A percentile compares a stretch with the other conserved stretches of the same genome.
phyloP scores from a whole-genome alignment of 495 filamentous ascomycete genomes.

The Lophiostoma macrostomum region DNA sequence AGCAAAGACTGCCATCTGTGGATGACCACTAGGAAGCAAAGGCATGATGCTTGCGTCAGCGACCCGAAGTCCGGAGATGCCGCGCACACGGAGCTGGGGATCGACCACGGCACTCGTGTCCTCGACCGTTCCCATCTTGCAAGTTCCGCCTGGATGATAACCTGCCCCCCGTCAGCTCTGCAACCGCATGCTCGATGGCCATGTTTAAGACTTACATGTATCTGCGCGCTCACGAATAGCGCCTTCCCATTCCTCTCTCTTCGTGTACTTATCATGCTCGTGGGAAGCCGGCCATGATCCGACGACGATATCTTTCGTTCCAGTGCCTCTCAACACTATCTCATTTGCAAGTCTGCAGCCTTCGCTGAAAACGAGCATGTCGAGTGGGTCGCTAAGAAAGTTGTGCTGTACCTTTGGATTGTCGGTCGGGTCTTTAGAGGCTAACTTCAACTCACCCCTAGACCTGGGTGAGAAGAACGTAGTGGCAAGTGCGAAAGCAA shows the following conservation, averaged over 20 bases:
- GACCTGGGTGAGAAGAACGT: slow-evolving; percentile 37
- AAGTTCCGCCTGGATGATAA: slow-evolving; percentile 28
- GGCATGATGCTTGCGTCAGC: slow-evolving; percentile 52
- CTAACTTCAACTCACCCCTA: slow-evolving; percentile 53
- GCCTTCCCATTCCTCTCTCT: slow-evolving; percentile 51
- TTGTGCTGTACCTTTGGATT: slow-evolving; percentile 57
- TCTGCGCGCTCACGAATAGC: slow-evolving; percentile 46
- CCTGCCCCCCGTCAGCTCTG: too few relatives aligned
- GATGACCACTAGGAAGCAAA: slow-evolving; percentile 52
- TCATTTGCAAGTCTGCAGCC: slow-evolving; percentile 44
- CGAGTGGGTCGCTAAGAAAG: slow-evolving; percentile 44
- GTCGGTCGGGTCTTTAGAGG: slow-evolving; percentile 53
- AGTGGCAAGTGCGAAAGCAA: slow-evolving; percentile 40
- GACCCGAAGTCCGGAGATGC: slow-evolving; percentile 7
- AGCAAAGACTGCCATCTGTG: slow-evolving; percentile 57
- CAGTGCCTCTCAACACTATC: slow-evolving; percentile 50
- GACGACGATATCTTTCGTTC: slow-evolving; percentile 54
- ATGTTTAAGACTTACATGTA: too few relatives aligned
- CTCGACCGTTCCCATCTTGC: slow-evolving; percentile 11
- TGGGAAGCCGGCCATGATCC: slow-evolving; percentile 51
- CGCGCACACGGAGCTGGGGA: slow-evolving; percentile 3
- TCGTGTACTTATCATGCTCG: slow-evolving; percentile 47
- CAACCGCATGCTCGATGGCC: too few relatives aligned
- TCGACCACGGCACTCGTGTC: slow-evolving; percentile 14
- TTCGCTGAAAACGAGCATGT: slow-evolving; percentile 30